These are phyloP conservation scores for Harrya chromipes DNA, from an alignment of 768 basidiomycete genomes.

Conservation along the genomic window DNA sequence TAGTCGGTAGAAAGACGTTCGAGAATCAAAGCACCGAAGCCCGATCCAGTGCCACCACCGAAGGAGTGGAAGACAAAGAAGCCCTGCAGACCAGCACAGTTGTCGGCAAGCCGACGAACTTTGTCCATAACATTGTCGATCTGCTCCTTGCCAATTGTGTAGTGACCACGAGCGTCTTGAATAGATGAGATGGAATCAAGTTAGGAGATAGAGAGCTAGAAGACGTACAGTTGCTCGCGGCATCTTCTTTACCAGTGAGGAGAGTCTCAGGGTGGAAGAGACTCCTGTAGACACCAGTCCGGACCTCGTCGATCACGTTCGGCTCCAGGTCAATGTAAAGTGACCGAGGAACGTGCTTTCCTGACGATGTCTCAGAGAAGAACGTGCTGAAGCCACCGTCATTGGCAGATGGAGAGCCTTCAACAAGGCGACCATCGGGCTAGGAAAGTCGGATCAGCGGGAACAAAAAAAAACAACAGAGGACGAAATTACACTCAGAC, in stretches of 20 bases:
- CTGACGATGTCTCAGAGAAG: slow-evolving; percentile 96
- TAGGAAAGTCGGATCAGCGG: slow-evolving; percentile 35
- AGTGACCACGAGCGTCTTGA: slow-evolving; percentile 94
- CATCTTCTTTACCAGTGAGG: slow-evolving; percentile 98
- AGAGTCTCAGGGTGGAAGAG: slow-evolving; percentile 99
- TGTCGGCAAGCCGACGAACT: slow-evolving; percentile 90
- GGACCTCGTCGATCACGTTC: slow-evolving; percentile 96
- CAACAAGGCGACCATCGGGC: slow-evolving; percentile 92
- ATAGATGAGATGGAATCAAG: slow-evolving; percentile 4
- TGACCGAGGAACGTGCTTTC: slow-evolving; percentile 96
- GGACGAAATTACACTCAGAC: slow-evolving; percentile 68
- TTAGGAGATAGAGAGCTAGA: not conserved
- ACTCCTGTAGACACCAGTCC: slow-evolving; percentile 91
- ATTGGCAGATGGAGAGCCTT: slow-evolving; percentile 68
- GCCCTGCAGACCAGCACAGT: slow-evolving; percentile 94
- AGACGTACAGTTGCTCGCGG: slow-evolving; percentile 92
- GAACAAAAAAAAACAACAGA: slow-evolving; percentile 4
- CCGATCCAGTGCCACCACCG: slow-evolving; percentile 98
- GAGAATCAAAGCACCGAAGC: slow-evolving; percentile 94
- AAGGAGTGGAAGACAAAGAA: slow-evolving; percentile 99
- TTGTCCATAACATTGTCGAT: slow-evolving; percentile 97
- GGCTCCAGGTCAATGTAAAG: slow-evolving; percentile 98
- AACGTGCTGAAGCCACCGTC: slow-evolving; percentile 98
- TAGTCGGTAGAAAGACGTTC: slow-evolving; percentile 96
- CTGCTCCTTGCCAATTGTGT: slow-evolving; percentile 97